Evolutionary conservation across 441 rosid species (phyloP).

Genomic region (Metrosideros polymorpha): DNA sequence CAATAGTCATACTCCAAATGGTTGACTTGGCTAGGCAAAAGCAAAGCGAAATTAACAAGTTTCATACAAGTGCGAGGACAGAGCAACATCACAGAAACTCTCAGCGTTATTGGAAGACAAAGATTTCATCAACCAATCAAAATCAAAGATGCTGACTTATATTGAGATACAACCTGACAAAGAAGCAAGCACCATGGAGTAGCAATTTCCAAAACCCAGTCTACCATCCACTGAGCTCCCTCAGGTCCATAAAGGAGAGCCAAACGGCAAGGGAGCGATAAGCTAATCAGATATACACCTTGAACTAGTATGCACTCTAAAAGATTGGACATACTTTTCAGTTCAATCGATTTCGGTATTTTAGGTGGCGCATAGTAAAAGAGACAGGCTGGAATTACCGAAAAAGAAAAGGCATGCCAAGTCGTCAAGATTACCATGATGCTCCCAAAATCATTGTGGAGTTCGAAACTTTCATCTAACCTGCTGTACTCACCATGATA

Average conservation of each 20-base stretch:
- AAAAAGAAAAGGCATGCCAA: not conserved
- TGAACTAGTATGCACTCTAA: not conserved
- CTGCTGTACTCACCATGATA: not conserved
- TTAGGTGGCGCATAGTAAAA: not conserved
- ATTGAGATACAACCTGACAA: accelerated
- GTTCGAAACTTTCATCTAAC: not conserved
- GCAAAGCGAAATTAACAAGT: not conserved
- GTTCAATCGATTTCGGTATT: not conserved
- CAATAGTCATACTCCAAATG: not conserved
- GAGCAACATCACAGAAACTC: not conserved
- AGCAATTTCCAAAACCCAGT: not conserved
- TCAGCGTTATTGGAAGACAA: accelerated
- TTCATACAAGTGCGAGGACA: not conserved
- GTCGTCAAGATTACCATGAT: accelerated
- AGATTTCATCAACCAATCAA: not conserved
- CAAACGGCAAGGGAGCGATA: not conserved
- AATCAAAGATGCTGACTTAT: not conserved
- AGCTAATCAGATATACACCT: not conserved
- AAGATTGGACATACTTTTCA: not conserved
- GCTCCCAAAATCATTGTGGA: not conserved
- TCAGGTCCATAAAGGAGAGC: not conserved
- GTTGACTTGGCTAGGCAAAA: not conserved
- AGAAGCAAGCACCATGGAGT: not conserved
- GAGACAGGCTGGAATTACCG: not conserved
- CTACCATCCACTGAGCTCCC: not conserved